phyloP scores from a whole-genome alignment of 306 rosid species.

The Cicer arietinum region DNA sequence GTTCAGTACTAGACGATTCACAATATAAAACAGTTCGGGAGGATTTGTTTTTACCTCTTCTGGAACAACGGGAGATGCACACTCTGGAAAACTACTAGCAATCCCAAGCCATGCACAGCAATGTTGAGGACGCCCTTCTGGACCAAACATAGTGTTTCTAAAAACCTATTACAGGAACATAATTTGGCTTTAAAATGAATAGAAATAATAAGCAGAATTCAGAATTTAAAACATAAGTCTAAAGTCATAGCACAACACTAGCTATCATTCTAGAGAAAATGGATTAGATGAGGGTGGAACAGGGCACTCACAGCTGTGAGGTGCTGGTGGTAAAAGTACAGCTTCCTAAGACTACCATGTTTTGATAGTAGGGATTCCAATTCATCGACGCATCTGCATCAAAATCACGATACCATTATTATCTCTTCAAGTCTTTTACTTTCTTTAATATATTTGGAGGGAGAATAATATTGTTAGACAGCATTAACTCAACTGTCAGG shows the following conservation, averaged over 20 bases:
- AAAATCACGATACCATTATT: constrained; percentile 40
- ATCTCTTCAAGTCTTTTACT: constrained; percentile 14
- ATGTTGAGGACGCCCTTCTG: constrained; percentile 99
- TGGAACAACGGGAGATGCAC: constrained; percentile 87
- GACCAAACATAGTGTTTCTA: constrained; percentile 99
- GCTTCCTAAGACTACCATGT: constrained; percentile 92
- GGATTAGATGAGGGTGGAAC: constrained; percentile 13
- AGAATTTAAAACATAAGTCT: constrained; percentile 38
- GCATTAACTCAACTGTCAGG: constrained; percentile 26
- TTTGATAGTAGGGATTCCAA: constrained; percentile 87
- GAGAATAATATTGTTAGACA: constrained; percentile 19
- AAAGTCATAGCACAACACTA: constrained; percentile 18
- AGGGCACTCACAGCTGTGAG: constrained; percentile 80
- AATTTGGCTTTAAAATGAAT: constrained; percentile 46
- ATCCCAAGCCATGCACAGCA: constrained; percentile 99
- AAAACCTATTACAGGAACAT: constrained; percentile 67
- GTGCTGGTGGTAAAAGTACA: constrained; percentile 95
- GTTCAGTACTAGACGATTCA: constrained; percentile 33
- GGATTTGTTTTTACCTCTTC: constrained; percentile 75
- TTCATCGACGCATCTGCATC: constrained; percentile 90
- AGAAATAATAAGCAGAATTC: constrained; percentile 31
- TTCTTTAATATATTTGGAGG: background rate
- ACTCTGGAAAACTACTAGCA: constrained; percentile 99
- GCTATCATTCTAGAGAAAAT: constrained; percentile 34
- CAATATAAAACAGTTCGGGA: constrained; percentile 14